phyloP scores from a whole-genome alignment of 2,329 filamentous ascomycete genomes.

The Ophiostoma sp. region DNA sequence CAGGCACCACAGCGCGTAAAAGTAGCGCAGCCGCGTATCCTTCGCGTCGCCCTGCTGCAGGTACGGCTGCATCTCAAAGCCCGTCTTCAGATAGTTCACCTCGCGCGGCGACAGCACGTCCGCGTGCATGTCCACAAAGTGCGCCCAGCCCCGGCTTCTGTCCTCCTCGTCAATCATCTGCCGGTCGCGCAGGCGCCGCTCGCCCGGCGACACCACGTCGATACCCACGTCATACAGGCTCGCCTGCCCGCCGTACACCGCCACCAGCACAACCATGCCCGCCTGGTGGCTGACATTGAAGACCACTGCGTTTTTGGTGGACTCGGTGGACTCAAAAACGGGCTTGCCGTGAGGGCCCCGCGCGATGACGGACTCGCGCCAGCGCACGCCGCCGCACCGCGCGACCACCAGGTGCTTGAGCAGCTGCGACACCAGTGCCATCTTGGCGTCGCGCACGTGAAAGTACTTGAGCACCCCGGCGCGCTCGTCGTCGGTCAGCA shows the following conservation, averaged over 20 bases:
- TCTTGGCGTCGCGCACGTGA: conserved; percentile 66
- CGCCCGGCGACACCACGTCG: conserved; percentile 70
- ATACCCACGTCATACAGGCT: conserved; percentile 53
- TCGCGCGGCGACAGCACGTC: conserved; percentile 64
- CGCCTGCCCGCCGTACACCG: conserved; percentile 42
- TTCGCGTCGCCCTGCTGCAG: conserved; percentile 34
- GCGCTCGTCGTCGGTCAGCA: conserved; percentile 53
- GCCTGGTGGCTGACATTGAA: conserved; percentile 80
- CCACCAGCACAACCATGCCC: conserved; percentile 64
- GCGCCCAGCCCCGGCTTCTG: conserved; percentile 48
- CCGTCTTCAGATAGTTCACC: conserved; percentile 53
- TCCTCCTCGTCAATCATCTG: conserved; percentile 44
- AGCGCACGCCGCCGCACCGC: conserved; percentile 48
- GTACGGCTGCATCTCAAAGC: conserved; percentile 11
- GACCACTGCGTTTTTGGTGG: conserved; percentile 42
- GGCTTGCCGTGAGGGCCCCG: conserved; percentile 54
- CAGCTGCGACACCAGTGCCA: conserved; percentile 66
- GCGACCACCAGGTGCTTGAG: conserved; percentile 67
- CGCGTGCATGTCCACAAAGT: conserved; percentile 65
- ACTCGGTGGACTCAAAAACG: conserved; percentile 42
- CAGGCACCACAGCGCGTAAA: conserved; percentile 74
- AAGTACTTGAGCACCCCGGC: conserved; percentile 55
- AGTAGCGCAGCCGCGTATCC: conserved; percentile 60
- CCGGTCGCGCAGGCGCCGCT: conserved; percentile 60
- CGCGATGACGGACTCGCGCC: conserved; percentile 53